Conservation (phyloP, 2,329 filamentous ascomycete species). For the Colletotrichum lupini region DNA sequence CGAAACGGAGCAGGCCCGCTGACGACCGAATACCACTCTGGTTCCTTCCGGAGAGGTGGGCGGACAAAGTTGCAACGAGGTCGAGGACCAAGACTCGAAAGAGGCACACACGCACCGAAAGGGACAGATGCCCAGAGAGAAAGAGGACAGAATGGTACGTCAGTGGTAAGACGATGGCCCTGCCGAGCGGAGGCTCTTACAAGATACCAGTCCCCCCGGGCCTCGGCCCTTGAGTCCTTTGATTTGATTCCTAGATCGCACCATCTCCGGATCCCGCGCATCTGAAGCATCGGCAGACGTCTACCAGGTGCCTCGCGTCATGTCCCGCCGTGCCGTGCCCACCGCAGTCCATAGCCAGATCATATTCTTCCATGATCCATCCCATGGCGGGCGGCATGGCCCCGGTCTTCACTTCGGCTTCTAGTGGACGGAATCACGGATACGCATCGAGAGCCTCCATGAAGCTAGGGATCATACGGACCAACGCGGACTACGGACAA, state of each 20-base stretch:
- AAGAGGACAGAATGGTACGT: neutral
- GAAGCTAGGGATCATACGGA: neutral
- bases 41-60: constrained; percentile 7
- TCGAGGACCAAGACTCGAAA: neutral
- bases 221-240: neutral
- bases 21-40: constrained; percentile 32
- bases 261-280: constrained; percentile 21
- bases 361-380: neutral
- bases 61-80: neutral
- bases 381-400: neutral
- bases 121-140: neutral
- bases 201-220: neutral
- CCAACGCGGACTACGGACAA: neutral
- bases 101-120: neutral
- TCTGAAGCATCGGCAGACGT: constrained; percentile 22
- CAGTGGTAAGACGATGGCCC: neutral
- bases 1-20: constrained; percentile 20
- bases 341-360: neutral
- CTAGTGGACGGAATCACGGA: neutral
- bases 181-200: neutral
- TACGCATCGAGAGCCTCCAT: neutral
- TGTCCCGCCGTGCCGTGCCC: constrained; percentile 3
- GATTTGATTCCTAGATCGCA: constrained; percentile 19
- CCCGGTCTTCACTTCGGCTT: neutral
- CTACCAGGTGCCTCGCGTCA: neutral